phyloP scores from a whole-genome alignment of 2,329 filamentous ascomycete species.

The Colletotrichum spaethianum region DNA sequence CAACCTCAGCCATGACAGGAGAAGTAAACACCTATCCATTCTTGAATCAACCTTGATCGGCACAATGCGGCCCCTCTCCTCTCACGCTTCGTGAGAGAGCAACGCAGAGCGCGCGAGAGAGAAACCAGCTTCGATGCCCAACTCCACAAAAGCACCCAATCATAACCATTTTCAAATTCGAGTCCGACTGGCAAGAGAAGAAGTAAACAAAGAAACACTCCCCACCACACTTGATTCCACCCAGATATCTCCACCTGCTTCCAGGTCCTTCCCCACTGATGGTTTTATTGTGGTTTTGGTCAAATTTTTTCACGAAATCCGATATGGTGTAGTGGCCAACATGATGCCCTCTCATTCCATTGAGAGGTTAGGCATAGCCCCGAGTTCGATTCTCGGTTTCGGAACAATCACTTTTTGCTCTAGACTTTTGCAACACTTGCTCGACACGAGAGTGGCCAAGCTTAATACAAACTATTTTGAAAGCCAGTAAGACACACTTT shows the following conservation, averaged over 20 bases:
- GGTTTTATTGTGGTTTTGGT: too few relatives aligned
- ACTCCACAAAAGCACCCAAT: too few relatives aligned
- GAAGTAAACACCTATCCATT: background rate
- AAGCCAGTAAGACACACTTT: background rate
- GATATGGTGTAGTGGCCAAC: conserved; percentile 41
- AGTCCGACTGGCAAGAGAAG: background rate
- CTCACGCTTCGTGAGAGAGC: background rate
- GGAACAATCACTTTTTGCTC: conserved; percentile 5
- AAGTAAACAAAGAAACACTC: too few relatives aligned
- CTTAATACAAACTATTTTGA: background rate
- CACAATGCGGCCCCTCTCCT: background rate
- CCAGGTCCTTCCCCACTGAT: background rate
- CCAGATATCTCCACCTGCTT: background rate
- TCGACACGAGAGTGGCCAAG: too few relatives aligned
- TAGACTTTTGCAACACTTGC: too few relatives aligned
- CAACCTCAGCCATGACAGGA: background rate
- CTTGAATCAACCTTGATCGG: too few relatives aligned
- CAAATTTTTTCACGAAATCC: conserved; percentile 16
- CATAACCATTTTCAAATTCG: background rate
- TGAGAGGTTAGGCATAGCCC: conserved; percentile 37
- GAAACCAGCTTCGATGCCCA: background rate
- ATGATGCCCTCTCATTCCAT: conserved; percentile 36
- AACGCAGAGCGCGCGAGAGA: background rate
- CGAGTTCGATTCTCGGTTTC: conserved; percentile 30
- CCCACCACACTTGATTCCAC: background rate